Conservation (phyloP, 176 grass and related monocot species). For the Aegilops umbellulata region DNA sequence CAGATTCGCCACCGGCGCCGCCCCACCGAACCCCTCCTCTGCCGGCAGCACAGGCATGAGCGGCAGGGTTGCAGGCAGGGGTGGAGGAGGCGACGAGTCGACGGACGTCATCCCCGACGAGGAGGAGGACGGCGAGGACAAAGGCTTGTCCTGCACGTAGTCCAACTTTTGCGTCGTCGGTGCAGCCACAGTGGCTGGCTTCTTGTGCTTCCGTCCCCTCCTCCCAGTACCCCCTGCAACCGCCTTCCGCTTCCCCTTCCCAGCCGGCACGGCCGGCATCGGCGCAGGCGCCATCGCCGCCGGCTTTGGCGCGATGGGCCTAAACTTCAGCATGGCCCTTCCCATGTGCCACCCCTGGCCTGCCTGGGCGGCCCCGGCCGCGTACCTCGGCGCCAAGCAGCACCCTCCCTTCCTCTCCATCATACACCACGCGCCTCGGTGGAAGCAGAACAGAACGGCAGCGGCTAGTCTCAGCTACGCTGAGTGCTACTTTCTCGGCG, state of each 20-base stretch:
- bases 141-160: conserved; percentile 17
- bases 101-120: conserved; percentile 40
- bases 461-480: not conserved
- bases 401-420: conserved; percentile 78
- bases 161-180: not conserved
- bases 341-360: conserved; percentile 53
- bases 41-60: conserved; percentile 28
- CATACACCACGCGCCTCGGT: not conserved
- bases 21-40: not conserved
- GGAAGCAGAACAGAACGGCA: not conserved
- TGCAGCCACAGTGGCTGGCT: not conserved
- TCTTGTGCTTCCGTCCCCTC: conserved; percentile 43
- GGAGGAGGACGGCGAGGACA: conserved; percentile 38
- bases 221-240: not conserved
- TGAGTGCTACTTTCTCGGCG: not conserved
- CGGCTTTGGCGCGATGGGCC: conserved; percentile 90
- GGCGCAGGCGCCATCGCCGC: conserved; percentile 27
- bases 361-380: not conserved
- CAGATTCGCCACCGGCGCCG: not conserved
- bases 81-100: conserved; percentile 32
- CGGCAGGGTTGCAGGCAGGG: conserved; percentile 22
- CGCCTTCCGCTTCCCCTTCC: conserved; percentile 11
- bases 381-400: conserved; percentile 40
- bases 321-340: conserved; percentile 69
- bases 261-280: too few species aligned